Conservation (phyloP, 768 basidiomycete genomes). For the Leccinum barrowsii region DNA sequence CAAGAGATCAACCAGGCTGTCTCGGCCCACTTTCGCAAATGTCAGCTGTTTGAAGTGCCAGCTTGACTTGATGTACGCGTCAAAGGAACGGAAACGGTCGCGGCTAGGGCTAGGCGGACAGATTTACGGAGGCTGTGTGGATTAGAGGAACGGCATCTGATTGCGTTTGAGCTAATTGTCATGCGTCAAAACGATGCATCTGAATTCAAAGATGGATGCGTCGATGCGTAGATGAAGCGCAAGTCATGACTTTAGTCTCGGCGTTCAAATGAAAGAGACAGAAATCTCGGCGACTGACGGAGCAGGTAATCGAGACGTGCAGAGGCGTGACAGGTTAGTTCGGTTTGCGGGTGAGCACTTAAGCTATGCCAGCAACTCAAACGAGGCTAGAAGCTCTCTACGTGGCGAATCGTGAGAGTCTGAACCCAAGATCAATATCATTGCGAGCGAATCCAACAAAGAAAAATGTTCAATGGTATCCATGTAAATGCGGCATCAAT, state of each 20-base stretch:
- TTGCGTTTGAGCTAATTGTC: too few species aligned
- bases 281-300: neutral
- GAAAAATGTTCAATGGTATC: neutral
- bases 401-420: too few species aligned
- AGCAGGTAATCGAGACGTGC: too few species aligned
- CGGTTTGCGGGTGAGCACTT: too few species aligned
- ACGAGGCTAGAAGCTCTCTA: too few species aligned
- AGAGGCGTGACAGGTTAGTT: too few species aligned
- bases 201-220: neutral
- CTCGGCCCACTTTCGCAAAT: constrained; percentile 33
- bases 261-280: neutral
- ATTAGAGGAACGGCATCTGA: neutral
- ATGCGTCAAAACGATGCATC: neutral
- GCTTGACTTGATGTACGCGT: constrained; percentile 5
- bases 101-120: neutral
- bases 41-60: constrained; percentile 36
- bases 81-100: neutral
- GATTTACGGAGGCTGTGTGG: neutral
- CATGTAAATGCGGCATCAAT: neutral
- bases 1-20: constrained; percentile 31
- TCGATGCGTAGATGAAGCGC: neutral
- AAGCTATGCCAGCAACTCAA: too few species aligned
- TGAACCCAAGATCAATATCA: neutral
- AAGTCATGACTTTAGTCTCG: neutral
- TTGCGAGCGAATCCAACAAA: neutral